Conservation (phyloP, 1,284 basidiomycete genomes). For the Cerioporus squamosus region DNA sequence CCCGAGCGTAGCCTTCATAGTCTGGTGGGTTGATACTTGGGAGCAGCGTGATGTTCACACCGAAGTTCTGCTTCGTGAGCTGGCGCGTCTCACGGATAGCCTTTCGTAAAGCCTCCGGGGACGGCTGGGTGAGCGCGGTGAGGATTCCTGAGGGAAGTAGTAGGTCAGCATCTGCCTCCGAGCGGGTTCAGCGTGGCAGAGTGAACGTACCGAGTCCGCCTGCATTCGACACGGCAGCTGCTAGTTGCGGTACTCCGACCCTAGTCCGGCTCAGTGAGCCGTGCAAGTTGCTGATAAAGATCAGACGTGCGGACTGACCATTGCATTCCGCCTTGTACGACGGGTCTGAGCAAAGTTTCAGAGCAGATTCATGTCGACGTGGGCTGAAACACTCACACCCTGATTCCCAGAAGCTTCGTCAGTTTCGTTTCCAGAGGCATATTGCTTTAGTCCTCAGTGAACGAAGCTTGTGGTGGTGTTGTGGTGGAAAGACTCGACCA, state of each 20-base stretch:
- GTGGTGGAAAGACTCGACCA: no score
- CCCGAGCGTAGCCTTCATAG: constrained; percentile 83
- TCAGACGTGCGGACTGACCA: constrained; percentile 52
- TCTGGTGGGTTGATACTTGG: constrained; percentile 92
- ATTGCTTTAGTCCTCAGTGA: not conserved
- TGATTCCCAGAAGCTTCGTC: constrained; percentile 58
- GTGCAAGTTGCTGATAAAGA: not conserved
- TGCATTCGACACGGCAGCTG: constrained; percentile 83
- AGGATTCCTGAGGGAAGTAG: constrained; percentile 64
- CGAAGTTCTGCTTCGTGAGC: constrained; percentile 79
- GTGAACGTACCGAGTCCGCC: constrained; percentile 75
- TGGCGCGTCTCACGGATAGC: constrained; percentile 84
- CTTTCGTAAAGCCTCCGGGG: constrained; percentile 79
- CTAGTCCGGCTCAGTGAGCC: constrained; percentile 42
- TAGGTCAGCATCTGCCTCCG: not conserved
- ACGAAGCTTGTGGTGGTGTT: no score
- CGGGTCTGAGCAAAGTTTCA: constrained; percentile 55
- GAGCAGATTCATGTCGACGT: not conserved
- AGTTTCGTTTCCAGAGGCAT: constrained; percentile 43
- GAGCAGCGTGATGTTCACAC: constrained; percentile 91
- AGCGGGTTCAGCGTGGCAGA: no score
- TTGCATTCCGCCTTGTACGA: constrained; percentile 88
- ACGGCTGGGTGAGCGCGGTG: constrained; percentile 89
- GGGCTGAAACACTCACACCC: constrained; percentile 46
- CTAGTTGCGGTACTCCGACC: constrained; percentile 79